Conservation (phyloP, 345 rosid species). For the Gossypium arboreum region DNA sequence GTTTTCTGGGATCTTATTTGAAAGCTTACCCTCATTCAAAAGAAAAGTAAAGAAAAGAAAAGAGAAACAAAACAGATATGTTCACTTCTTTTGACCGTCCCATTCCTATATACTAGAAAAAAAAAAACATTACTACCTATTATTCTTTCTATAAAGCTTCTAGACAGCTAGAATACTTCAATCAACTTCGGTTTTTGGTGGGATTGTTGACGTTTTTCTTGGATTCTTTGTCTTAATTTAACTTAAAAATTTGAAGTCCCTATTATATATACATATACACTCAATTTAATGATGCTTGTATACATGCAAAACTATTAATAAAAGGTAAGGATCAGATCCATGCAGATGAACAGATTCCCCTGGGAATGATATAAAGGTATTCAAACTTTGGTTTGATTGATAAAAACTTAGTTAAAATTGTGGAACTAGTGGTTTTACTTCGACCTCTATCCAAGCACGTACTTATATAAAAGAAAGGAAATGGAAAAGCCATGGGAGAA, state of each 20-base stretch:
- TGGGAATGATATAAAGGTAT: not conserved
- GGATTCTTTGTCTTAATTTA: conserved; percentile 17
- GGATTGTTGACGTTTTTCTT: conserved; percentile 45
- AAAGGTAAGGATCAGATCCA: not conserved
- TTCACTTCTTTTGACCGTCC: conserved; percentile 10
- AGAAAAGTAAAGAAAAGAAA: not conserved
- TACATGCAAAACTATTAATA: not conserved
- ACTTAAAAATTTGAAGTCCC: not conserved
- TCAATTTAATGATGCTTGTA: no score
- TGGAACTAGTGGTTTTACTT: not conserved
- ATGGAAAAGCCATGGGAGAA: not conserved
- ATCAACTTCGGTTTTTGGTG: conserved; percentile 15
- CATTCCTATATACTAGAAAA: not conserved
- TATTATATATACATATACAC: not conserved
- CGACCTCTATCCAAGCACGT: not conserved
- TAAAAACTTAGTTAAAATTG: not conserved
- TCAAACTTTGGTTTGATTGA: not conserved
- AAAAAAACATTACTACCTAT: not conserved
- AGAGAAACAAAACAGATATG: not conserved
- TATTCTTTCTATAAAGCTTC: conserved; percentile 5
- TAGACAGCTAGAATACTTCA: not conserved
- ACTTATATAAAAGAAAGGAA: not conserved
- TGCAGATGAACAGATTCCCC: conserved; percentile 3
- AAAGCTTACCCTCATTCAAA: not conserved
- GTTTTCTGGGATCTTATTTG: conserved; percentile 4